These are phyloP conservation scores for Oldenlandia corymbosa DNA, from an alignment of 257 asterid species.

Conservation along the genomic window DNA sequence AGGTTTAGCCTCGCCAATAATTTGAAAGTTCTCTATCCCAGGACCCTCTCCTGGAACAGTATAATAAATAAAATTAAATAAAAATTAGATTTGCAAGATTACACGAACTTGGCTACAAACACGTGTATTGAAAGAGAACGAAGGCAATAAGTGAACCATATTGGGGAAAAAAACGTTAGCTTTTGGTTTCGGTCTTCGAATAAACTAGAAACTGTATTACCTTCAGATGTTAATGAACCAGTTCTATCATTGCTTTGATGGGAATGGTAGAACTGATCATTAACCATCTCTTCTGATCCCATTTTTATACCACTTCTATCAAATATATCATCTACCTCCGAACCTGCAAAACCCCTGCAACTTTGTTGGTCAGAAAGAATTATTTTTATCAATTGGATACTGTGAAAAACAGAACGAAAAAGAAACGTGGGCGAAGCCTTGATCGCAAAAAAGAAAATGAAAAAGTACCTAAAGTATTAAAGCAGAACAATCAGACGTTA, in stretches of 20 bases:
- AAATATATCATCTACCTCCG: constrained; percentile 33
- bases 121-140: too few species aligned
- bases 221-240: constrained; percentile 64
- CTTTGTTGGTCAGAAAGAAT: constrained; percentile 21
- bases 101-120: too few species aligned
- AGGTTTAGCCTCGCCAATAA: constrained; percentile 93
- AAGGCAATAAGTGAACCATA: too few species aligned
- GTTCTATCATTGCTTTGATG: constrained; percentile 37
- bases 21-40: constrained; percentile 86
- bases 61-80: constrained; percentile 18
- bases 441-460: not conserved
- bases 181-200: too few species aligned
- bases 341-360: constrained; percentile 58
- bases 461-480: not conserved
- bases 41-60: constrained; percentile 95
- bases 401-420: constrained; percentile 3
- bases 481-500: too few species aligned
- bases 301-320: constrained; percentile 44
- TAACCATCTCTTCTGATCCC: constrained; percentile 44
- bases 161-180: too few species aligned
- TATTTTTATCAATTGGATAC: constrained; percentile 1
- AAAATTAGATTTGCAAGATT: constrained; percentile 22
- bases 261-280: constrained; percentile 41
- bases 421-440: not conserved
- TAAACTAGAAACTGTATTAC: constrained; percentile 29